A percentile compares a stretch with the other conserved stretches of the same genome.
phyloP scores from a whole-genome alignment of 257 asterid species.

The Galeopsis tetrahit region DNA sequence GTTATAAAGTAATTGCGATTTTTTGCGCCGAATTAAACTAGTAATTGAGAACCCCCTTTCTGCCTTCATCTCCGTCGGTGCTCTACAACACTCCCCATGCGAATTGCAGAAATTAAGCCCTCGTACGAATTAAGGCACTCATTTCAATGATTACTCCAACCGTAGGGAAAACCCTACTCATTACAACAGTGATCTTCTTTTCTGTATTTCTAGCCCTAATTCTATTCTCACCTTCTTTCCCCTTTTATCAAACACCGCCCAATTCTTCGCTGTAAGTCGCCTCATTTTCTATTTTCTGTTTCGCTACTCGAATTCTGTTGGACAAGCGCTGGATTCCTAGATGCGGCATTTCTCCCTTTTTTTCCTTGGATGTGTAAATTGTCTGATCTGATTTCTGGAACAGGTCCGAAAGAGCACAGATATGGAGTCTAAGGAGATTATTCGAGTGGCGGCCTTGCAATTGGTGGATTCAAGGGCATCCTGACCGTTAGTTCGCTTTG shows the following conservation, averaged over 20 bases:
- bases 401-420: slow-evolving; percentile 68
- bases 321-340: background rate
- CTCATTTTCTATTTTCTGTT: background rate
- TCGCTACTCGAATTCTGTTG: background rate
- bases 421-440: slow-evolving; percentile 79
- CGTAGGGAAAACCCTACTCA: slow-evolving; percentile 62
- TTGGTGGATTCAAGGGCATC: slow-evolving; percentile 84
- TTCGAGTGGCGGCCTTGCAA: slow-evolving; percentile 93
- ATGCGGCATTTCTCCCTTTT: background rate
- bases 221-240: slow-evolving; percentile 57
- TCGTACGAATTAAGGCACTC: background rate
- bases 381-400: slow-evolving; percentile 25
- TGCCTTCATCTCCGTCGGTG: background rate
- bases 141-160: slow-evolving; percentile 54
- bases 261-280: slow-evolving; percentile 55
- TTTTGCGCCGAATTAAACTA: too few relatives aligned
- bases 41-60: background rate
- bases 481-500: slow-evolving; percentile 54
- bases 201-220: slow-evolving; percentile 54
- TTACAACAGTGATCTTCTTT: slow-evolving; percentile 40
- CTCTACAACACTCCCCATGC: background rate
- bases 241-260: slow-evolving; percentile 41
- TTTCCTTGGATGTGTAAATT: background rate
- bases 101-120: background rate
- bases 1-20: too few relatives aligned